Conservation (phyloP, 192 early-diverging fungal genomes). For the Entophlyctis luteolus region DNA sequence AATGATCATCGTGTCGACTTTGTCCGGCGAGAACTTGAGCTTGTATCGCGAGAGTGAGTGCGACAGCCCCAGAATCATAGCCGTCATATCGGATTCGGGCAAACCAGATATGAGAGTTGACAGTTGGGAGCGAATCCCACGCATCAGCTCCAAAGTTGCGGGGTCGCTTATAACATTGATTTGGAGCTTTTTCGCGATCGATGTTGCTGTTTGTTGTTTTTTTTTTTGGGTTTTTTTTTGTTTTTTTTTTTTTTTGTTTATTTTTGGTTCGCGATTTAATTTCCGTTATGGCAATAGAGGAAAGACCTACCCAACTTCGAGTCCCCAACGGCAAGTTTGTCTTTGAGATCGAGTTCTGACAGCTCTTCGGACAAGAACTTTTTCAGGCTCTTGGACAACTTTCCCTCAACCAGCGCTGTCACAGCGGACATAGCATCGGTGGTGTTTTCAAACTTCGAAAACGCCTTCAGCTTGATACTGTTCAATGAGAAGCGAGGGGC, state of each 20-base stretch:
- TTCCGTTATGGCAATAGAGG: neutral
- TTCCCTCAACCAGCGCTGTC: constrained; percentile 93
- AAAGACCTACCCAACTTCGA: constrained; percentile 77
- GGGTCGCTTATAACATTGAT: constrained; percentile 80
- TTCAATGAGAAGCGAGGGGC: neutral
- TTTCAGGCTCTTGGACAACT: constrained; percentile 92
- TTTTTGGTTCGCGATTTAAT: neutral
- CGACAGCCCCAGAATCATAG: constrained; percentile 97
- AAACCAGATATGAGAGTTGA: constrained; percentile 85
- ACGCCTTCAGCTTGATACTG: constrained; percentile 87
- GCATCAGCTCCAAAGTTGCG: constrained; percentile 85
- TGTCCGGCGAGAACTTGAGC: constrained; percentile 99
- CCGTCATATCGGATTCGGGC: constrained; percentile 79
- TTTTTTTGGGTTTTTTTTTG: constrained; percentile 1
- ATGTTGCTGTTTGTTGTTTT: constrained; percentile 1
- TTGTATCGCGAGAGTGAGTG: constrained; percentile 99
- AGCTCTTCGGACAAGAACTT: constrained; percentile 83
- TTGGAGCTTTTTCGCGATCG: constrained; percentile 81
- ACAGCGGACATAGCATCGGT: constrained; percentile 93
- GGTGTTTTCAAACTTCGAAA: constrained; percentile 98
- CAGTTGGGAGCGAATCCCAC: constrained; percentile 93
- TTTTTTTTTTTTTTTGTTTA: neutral
- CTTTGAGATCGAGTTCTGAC: constrained; percentile 83
- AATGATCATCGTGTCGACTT: constrained; percentile 99
- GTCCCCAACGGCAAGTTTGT: constrained; percentile 86